Base-by-base conservation (phyloP, 1,284 basidiomycete genomes). In the Phellinidium pouzarii region DNA sequence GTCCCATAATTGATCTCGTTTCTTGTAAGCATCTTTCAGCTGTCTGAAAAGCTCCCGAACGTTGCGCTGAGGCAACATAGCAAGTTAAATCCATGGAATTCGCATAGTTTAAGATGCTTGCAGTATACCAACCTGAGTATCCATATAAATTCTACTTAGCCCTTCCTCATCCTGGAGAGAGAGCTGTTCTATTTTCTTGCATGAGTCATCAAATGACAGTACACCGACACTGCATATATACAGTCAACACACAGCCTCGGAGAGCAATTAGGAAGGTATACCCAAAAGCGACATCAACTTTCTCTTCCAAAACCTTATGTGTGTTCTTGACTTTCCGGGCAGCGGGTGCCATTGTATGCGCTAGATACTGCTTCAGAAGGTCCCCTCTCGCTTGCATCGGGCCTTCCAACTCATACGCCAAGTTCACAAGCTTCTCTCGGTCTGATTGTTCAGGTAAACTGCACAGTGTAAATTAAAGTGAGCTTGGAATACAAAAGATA, bases 191-290 rank as follows among this genome's bases (percentile, higher is more conserved):
- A 75, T 62, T 22, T 70, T 69, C 60, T 78, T 79, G 66, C 77
- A 77, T 5, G 74, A 75, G 43, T 74, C 70, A 61, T 82, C 75
- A 62, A 80, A 78, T 1, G 68, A 65, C 2, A 78, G 62, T 27
- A 82, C 45, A 34, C 50, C 46, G 5, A 56, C 38, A 9, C 54
- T 56, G 31, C 22, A 37, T 29, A 43, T 44, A 46, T 37, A 23
- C 44, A n/a, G 27, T 44, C 23, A 48, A 25, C 12, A 40, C 11
- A 42, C 26, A 17, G 14, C 14, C 3, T 8, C 7, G 31, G 34
- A 22, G 14, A 44, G 5, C 29, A 31, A 23, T 17, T 11, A 34
- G 5, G 27, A 11, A n/a, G 3, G 58, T 7, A 76, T 70, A 67
- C 3, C 67, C 72, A 57, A 72, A 78, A 2, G 64, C 61, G 19